These are phyloP conservation scores for Suillus hirtellus DNA, from an alignment of 768 basidiomycete species.

Conservation along the genomic window DNA sequence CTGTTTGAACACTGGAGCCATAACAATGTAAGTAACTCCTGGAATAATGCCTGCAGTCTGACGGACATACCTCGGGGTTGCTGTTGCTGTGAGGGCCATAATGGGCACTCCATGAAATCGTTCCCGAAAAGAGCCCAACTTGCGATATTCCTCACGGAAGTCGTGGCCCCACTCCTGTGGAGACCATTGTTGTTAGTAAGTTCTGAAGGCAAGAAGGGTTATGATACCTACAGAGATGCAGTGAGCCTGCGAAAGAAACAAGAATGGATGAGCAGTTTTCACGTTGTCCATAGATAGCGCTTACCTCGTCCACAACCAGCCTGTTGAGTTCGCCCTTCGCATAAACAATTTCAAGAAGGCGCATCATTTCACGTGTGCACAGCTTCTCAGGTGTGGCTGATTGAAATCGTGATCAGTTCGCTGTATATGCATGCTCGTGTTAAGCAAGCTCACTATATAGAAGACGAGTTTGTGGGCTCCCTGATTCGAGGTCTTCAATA, in stretches of 20 bases:
- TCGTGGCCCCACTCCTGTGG: constrained; percentile 82
- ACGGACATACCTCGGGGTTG: constrained; percentile 59
- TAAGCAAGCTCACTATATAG: constrained; percentile 62
- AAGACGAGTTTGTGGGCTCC: constrained; percentile 56
- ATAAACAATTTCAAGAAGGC: constrained; percentile 51
- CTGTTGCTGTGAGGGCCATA: constrained; percentile 87
- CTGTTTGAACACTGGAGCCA: constrained; percentile 61
- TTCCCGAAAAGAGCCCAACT: constrained; percentile 67
- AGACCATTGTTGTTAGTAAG: neutral
- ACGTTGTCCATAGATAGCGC: constrained; percentile 13
- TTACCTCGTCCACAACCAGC: constrained; percentile 80
- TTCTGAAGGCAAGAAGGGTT: neutral
- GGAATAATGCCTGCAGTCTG: neutral
- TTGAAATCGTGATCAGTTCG: neutral
- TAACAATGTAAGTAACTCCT: neutral
- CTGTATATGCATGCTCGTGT: neutral
- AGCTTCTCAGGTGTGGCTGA: constrained; percentile 80
- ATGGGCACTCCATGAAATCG: constrained; percentile 71
- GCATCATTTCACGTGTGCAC: constrained; percentile 52
- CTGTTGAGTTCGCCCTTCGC: constrained; percentile 62
- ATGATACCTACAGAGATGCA: constrained; percentile 68
- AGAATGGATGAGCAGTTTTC: neutral
- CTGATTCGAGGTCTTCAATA: constrained; percentile 57
- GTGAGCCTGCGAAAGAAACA: constrained; percentile 56
- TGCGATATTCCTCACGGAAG: constrained; percentile 73